Conservation (phyloP, 441 rosid genomes). For the Manihot esculenta region DNA sequence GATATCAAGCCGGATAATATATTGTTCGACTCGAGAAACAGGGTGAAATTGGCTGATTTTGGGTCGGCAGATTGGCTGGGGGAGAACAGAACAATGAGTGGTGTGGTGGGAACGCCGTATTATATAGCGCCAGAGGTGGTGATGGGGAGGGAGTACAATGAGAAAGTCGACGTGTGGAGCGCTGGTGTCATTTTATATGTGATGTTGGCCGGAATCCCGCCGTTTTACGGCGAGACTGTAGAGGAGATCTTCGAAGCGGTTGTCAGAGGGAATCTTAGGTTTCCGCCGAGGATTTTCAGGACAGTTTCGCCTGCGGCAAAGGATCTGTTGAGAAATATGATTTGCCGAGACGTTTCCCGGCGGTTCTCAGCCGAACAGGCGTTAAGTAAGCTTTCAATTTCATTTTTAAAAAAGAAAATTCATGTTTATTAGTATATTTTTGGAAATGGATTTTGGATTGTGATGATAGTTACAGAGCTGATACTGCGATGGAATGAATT, state of each 20-base stretch:
- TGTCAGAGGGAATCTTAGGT: slow-evolving; percentile 63
- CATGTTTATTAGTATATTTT: too few species aligned
- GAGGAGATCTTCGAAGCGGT: slow-evolving; percentile 79
- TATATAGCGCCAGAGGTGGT: slow-evolving; percentile 93
- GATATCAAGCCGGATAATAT: slow-evolving; percentile 69
- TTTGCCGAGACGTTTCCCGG: slow-evolving; percentile 68
- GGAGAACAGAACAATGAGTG: slow-evolving; percentile 33
- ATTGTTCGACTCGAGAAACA: slow-evolving; percentile 35
- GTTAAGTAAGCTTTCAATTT: slow-evolving; percentile 49
- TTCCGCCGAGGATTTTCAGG: slow-evolving; percentile 55
- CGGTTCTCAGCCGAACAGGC: slow-evolving; percentile 85
- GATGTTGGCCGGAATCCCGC: slow-evolving; percentile 78
- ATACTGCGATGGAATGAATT: slow-evolving; percentile 10
- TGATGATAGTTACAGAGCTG: too few species aligned
- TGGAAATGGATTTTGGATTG: too few species aligned
- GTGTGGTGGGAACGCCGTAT: slow-evolving; percentile 94
- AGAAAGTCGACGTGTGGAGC: slow-evolving; percentile 89
- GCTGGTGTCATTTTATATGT: slow-evolving; percentile 76
- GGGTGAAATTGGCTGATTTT: slow-evolving; percentile 53
- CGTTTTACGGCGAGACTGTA: slow-evolving; percentile 70
- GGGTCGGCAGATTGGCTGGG: slow-evolving; percentile 52
- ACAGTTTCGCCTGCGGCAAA: slow-evolving; percentile 61
- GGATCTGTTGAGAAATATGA: slow-evolving; percentile 71
- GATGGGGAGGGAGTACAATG: slow-evolving; percentile 53
- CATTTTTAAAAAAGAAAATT: too few species aligned